These are phyloP conservation scores for Ceratocystis destructans DNA, from an alignment of 2,329 filamentous ascomycete species.

Conservation along the genomic window DNA sequence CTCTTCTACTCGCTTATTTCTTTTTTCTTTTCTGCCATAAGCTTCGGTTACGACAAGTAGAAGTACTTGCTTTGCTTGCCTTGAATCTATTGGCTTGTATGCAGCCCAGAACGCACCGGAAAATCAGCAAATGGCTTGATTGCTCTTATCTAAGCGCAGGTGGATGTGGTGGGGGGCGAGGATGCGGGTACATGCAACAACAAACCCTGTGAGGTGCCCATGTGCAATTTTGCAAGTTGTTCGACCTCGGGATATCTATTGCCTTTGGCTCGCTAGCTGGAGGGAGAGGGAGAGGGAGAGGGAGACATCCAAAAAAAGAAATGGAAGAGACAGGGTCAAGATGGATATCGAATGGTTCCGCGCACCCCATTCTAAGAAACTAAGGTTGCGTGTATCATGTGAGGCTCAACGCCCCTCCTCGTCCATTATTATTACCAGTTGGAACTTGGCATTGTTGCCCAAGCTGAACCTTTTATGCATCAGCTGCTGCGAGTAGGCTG, in stretches of 20 bases:
- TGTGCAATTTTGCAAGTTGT: too few relatives aligned
- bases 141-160: constrained; percentile 6
- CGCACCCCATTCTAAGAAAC: neutral
- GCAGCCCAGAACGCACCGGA: neutral
- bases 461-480: constrained; percentile 5
- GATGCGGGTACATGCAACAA: neutral
- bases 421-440: neutral
- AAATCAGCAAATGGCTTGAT: neutral
- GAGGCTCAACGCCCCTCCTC: neutral
- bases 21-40: neutral
- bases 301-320: too few relatives aligned
- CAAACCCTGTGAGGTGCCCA: neutral
- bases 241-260: too few relatives aligned
- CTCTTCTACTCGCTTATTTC: neutral
- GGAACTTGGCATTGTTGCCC: constrained; percentile 9
- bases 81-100: neutral
- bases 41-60: neutral
- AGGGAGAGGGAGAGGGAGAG: too few relatives aligned
- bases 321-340: too few relatives aligned
- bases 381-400: neutral
- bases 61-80: neutral
- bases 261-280: too few relatives aligned
- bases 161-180: neutral
- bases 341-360: too few relatives aligned
- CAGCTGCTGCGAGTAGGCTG: neutral